Conservation (phyloP, 192 early-diverging fungal genomes). For the Entophlyctis helioformis region DNA sequence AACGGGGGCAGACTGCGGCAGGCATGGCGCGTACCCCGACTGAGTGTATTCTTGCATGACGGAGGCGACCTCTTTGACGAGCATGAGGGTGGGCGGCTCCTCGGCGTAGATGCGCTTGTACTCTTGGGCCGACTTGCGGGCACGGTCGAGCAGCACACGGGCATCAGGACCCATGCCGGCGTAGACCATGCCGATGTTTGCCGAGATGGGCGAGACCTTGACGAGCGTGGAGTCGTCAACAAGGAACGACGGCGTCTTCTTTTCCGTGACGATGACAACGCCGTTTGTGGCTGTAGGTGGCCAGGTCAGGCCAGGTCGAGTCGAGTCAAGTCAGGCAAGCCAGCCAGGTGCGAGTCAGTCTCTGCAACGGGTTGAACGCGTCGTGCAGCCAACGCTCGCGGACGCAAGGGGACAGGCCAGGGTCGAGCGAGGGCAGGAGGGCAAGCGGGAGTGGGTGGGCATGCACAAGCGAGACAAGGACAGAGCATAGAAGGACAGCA, state of each 20-base stretch:
- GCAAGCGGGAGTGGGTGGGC: too few species aligned
- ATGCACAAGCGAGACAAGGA: too few species aligned
- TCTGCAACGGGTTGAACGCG: too few species aligned
- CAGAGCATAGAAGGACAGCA: too few species aligned
- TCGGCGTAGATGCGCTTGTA: constrained; percentile 90
- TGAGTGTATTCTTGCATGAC: constrained; percentile 99
- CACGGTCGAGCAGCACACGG: constrained; percentile 87
- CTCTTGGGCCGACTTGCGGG: constrained; percentile 90
- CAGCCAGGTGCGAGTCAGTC: too few species aligned
- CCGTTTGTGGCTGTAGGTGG: constrained; percentile 75
- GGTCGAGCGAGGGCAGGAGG: too few species aligned
- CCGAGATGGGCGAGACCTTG: constrained; percentile 80
- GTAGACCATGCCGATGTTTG: constrained; percentile 96
- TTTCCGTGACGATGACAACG: constrained; percentile 96
- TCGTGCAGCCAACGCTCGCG: too few species aligned
- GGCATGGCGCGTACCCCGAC: constrained; percentile 62
- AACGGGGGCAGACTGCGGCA: too few species aligned
- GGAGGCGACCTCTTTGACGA: constrained; percentile 92
- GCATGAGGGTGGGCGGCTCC: constrained; percentile 87
- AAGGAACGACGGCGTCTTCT: constrained; percentile 82
- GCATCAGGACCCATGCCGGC: constrained; percentile 99
- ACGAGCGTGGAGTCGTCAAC: constrained; percentile 88
- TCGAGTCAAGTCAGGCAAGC: too few species aligned
- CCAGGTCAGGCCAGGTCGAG: too few species aligned
- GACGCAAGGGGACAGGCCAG: too few species aligned